phyloP scores from a whole-genome alignment of 352 stramenopile species.

The Pythium aquatile region DNA sequence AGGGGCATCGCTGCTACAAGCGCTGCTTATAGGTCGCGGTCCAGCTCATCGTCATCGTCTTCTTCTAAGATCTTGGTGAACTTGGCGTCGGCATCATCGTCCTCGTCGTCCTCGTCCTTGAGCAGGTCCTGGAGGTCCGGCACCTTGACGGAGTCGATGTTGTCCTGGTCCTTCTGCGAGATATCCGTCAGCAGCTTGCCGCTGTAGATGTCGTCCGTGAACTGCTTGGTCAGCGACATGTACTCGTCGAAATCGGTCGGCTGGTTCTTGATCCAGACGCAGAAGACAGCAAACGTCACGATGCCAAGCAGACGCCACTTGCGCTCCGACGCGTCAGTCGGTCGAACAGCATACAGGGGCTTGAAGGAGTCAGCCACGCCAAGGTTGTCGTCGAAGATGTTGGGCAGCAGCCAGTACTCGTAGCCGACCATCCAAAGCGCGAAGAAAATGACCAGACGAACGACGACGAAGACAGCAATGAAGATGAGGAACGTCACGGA shows the following conservation, averaged over 20 bases:
- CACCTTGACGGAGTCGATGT: slow-evolving; percentile 96
- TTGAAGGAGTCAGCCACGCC: slow-evolving; percentile 98
- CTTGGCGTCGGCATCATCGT: slow-evolving; percentile 58
- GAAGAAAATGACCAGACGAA: slow-evolving; percentile 96
- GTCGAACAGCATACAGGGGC: slow-evolving; percentile 89
- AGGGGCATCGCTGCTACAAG: slow-evolving; percentile 13
- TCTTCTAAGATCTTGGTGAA: slow-evolving; percentile 84
- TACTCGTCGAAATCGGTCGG: slow-evolving; percentile 99
- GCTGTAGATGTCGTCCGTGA: slow-evolving; percentile 99
- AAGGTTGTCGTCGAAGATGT: slow-evolving; percentile 99
- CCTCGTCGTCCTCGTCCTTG: slow-evolving; percentile 81
- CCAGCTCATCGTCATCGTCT: slow-evolving; percentile 55
- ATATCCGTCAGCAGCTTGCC: slow-evolving; percentile 98
- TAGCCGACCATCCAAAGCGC: slow-evolving; percentile 94
- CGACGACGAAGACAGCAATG: slow-evolving; percentile 96
- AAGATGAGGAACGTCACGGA: slow-evolving; percentile 99
- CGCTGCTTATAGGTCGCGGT: slow-evolving; percentile 65
- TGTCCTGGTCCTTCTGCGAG: slow-evolving; percentile 96
- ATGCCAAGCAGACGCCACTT: slow-evolving; percentile 94
- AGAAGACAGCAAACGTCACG: slow-evolving; percentile 94
- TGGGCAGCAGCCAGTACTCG: slow-evolving; percentile 99
- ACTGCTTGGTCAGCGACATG: slow-evolving; percentile 98
- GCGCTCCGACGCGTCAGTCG: slow-evolving; percentile 89
- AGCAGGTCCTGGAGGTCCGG: slow-evolving; percentile 83
- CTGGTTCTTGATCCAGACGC: slow-evolving; percentile 98